Evolutionary conservation across 805 yeast genomes (phyloP), one percentile per base, ranked within the genome.

Genomic region (Yarrowia divulgata): DNA sequence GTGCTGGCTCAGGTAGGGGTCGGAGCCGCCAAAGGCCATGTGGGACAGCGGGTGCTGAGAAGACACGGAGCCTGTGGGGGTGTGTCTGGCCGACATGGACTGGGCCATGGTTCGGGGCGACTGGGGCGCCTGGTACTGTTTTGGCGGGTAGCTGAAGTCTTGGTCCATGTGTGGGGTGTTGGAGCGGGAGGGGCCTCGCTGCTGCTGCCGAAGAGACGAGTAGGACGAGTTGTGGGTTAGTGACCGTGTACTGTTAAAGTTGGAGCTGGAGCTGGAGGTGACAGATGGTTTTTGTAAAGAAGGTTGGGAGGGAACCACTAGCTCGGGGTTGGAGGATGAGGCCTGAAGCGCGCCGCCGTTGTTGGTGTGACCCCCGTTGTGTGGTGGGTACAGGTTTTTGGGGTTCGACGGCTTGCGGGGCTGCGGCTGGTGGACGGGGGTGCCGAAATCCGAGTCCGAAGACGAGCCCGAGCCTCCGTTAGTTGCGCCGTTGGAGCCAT

Each of bases 61-160:
- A 0, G 66, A 60, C 52, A 60, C 52, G 34, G 52, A 43, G 34
- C 66, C 66, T 2, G 66, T 43, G 34, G 66, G 66, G 32, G 66
- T 60, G 52, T 60, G 66, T 60, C 66, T 60, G 42, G 66, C 66
- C 12, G 52, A 43, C 66, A 43, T 60, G 66, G 66, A 18, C 52
- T 60, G 66, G 42, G 52, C 66, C 66, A 60, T 60, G 52, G 66
- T 60, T 12, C 66, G 66, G 40, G 66, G 66, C 42, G 66, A 60
- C 40, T 60, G 50, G 42, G 66, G 66, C 52, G 66, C 66, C 66
- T 18, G 50, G 66, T 60, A 45, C 52, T 60, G 66, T 39, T 60
- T 60, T 18, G 66, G 66, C 32, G 66, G 66, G 66, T 60, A 60
- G n/a, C 42, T 16, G 16, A 60, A 60, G 13, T 60, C 66, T 43